These are phyloP conservation scores for Suillus placidus DNA, from an alignment of 768 basidiomycete species.

Conservation along the genomic window DNA sequence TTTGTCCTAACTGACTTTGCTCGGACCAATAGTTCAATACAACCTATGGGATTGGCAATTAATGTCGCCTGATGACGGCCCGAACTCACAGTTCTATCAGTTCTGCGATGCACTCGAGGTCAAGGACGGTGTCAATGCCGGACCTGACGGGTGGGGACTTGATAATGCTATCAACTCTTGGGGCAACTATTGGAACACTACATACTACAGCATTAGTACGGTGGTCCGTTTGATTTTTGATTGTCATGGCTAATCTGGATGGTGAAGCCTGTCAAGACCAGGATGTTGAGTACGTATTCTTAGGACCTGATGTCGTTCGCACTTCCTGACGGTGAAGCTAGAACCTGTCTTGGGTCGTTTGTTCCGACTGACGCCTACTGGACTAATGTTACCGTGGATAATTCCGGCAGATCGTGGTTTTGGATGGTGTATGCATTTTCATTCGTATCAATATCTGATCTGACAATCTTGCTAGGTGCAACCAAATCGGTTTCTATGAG, in stretches of 20 bases:
- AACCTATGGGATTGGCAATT: slow-evolving; percentile 69
- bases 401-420: slow-evolving; percentile 62
- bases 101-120: slow-evolving; percentile 46
- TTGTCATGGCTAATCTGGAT: slow-evolving; percentile 1
- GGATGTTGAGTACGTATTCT: slow-evolving; percentile 48
- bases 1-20: neutral
- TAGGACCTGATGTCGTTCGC: neutral
- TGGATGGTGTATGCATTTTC: slow-evolving; percentile 61
- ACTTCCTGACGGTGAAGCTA: slow-evolving; percentile 40
- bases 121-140: slow-evolving; percentile 43
- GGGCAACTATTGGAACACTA: slow-evolving; percentile 58
- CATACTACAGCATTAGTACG: slow-evolving; percentile 50
- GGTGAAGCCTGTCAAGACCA: slow-evolving; percentile 51
- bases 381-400: slow-evolving; percentile 58
- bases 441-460: neutral
- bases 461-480: slow-evolving; percentile 49
- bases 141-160: slow-evolving; percentile 59
- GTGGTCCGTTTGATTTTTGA: slow-evolving; percentile 10
- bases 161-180: slow-evolving; percentile 62
- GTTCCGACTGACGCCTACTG: slow-evolving; percentile 42
- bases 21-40: slow-evolving; percentile 26
- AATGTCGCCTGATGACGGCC: slow-evolving; percentile 52
- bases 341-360: slow-evolving; percentile 45
- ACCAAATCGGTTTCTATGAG: slow-evolving; percentile 61
- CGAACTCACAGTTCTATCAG: slow-evolving; percentile 36